phyloP scores from a whole-genome alignment of 2,329 filamentous ascomycete species.

The Coniella lustricola region DNA sequence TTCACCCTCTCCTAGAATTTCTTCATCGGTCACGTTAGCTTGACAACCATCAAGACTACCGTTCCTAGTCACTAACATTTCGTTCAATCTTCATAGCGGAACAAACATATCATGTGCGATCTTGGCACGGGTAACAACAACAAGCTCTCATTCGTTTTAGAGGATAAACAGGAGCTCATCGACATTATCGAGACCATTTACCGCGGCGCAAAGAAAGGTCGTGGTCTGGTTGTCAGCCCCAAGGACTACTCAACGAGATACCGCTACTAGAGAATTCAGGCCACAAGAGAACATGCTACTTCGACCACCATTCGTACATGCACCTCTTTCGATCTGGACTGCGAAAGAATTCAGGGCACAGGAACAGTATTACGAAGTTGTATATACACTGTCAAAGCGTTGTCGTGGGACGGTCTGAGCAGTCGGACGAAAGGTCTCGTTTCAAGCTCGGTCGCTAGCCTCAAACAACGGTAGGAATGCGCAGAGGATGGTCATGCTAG shows the following conservation, averaged over 20 bases:
- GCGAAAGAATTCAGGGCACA: too few relatives aligned
- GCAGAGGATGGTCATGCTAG: neutral
- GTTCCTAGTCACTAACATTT: conserved; percentile 1
- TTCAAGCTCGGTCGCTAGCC: too few relatives aligned
- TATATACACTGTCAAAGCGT: too few relatives aligned
- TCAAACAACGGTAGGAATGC: neutral
- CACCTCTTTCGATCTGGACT: too few relatives aligned
- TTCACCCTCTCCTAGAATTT: neutral
- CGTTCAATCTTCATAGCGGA: conserved; percentile 53
- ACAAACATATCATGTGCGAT: conserved; percentile 99
- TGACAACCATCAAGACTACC: neutral
- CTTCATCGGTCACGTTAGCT: too few relatives aligned
- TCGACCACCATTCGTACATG: too few relatives aligned
- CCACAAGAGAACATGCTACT: too few relatives aligned
- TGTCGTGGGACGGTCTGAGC: too few relatives aligned
- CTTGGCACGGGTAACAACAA: conserved; percentile 98
- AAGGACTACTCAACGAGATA: conserved; percentile 72
- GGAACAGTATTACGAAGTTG: too few relatives aligned
- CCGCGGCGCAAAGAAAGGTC: conserved; percentile 94
- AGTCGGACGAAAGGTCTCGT: too few relatives aligned
- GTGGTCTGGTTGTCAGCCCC: conserved; percentile 91
- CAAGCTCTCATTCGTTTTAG: conserved; percentile 91
- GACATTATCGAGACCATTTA: conserved; percentile 99
- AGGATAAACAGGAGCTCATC: conserved; percentile 97
- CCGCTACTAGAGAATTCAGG: conserved; percentile 42